phyloP scores from a whole-genome alignment of 805 yeast genomes.

The Debaryomyces maramus region DNA sequence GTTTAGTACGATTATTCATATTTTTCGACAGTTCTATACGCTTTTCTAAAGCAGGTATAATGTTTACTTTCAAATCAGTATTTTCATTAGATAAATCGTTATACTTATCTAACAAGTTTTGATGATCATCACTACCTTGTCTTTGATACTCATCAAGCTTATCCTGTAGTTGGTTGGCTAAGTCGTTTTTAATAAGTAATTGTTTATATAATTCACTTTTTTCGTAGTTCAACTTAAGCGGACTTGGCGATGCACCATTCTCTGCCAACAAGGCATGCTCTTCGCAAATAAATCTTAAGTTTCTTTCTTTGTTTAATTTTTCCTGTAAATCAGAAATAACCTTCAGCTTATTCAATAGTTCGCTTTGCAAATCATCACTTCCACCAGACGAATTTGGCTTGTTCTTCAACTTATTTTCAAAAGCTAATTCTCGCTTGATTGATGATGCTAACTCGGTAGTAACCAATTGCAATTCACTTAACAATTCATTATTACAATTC shows the following conservation, averaged over 20 bases:
- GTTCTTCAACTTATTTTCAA: conserved; percentile 49
- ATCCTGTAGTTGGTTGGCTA: conserved; percentile 46
- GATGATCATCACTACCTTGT: conserved; percentile 29
- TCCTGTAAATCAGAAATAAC: conserved; percentile 53
- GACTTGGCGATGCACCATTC: conserved; percentile 51
- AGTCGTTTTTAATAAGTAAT: conserved; percentile 48
- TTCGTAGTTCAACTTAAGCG: conserved; percentile 56
- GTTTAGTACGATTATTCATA: not conserved
- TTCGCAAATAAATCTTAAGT: conserved; percentile 66
- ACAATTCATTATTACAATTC: conserved; percentile 56
- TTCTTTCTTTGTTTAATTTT: conserved; percentile 61
- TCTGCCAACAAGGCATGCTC: conserved; percentile 63
- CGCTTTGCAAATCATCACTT: conserved; percentile 6
- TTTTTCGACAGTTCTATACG: conserved; percentile 9
- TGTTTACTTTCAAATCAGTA: conserved; percentile 39
- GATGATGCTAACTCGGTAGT: conserved; percentile 74
- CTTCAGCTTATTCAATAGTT: conserved; percentile 15
- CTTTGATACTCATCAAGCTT: conserved; percentile 40
- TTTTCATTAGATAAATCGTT: conserved; percentile 40
- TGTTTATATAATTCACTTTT: conserved; percentile 53
- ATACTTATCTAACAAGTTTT: conserved; percentile 38
- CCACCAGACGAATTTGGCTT: conserved; percentile 3
- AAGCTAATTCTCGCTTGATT: conserved; percentile 62
- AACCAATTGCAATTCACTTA: conserved; percentile 65
- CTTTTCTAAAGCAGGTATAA: conserved; percentile 49